These are phyloP conservation scores for Pyricularia pennisetigena DNA, from an alignment of 2,329 filamentous ascomycete genomes.

Conservation along the genomic window DNA sequence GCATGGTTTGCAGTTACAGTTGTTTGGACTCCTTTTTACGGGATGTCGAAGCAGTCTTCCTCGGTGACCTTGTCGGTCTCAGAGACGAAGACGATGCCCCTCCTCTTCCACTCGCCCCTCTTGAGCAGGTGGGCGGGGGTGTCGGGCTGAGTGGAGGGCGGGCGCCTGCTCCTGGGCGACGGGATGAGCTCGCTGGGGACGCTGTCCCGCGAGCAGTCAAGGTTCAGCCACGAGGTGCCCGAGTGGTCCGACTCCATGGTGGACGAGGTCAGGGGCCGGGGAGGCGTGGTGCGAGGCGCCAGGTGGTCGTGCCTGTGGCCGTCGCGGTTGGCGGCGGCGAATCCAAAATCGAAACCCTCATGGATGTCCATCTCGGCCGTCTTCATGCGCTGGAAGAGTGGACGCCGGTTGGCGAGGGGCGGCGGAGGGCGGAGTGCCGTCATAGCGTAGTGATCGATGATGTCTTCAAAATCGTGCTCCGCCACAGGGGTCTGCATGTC, in stretches of 20 bases:
- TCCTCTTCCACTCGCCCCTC: constrained; percentile 25
- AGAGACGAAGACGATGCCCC: constrained; percentile 21
- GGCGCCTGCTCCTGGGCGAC: constrained; percentile 7
- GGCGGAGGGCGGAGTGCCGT: constrained; percentile 8
- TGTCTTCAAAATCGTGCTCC: constrained; percentile 3
- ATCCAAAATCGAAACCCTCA: constrained; percentile 24
- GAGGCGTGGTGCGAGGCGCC: constrained; percentile 9
- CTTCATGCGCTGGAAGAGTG: constrained; percentile 1
- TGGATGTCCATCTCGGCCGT: constrained; percentile 15
- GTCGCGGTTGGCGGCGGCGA: constrained; percentile 8
- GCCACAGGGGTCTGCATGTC: background rate
- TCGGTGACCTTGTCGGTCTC: constrained; percentile 12
- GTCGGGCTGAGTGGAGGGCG: constrained; percentile 10
- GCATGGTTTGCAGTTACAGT: background rate
- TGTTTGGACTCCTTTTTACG: background rate
- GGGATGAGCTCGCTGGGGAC: constrained; percentile 2
- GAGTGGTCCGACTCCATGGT: constrained; percentile 7
- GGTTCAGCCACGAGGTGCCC: background rate
- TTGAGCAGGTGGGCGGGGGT: constrained; percentile 19
- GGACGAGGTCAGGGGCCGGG: constrained; percentile 7
- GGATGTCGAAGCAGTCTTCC: constrained; percentile 16
- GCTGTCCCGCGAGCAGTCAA: constrained; percentile 1
- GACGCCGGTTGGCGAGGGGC: constrained; percentile 2
- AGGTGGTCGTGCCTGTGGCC: constrained; percentile 1
- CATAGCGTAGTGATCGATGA: constrained; percentile 1